Evolutionary conservation across 495 filamentous ascomycete genomes (phyloP).

Genomic region (Hypoxylon lienhwacheense): DNA sequence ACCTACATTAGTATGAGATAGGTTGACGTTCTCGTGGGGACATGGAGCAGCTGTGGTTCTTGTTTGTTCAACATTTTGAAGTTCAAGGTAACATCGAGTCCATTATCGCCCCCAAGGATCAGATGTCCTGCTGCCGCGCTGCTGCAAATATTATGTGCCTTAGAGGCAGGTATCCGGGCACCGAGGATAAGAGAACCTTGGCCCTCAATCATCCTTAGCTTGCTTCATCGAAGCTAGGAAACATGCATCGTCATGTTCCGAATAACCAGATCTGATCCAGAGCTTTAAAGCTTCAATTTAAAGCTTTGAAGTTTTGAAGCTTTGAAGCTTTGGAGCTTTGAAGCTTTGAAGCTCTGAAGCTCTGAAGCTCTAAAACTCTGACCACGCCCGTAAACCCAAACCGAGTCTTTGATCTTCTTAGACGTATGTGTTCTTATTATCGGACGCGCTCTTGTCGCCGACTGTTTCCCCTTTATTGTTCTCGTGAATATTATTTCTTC

Average conservation of each 20-base stretch:
- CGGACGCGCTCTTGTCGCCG: constrained; percentile 10
- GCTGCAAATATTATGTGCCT: constrained; percentile 25
- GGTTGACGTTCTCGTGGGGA: constrained; percentile 30
- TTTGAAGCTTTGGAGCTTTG: too few species aligned
- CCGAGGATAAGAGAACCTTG: constrained; percentile 10
- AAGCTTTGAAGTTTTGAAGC: too few species aligned
- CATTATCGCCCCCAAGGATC: constrained; percentile 11
- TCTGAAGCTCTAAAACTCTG: too few species aligned
- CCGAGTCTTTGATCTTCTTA: not conserved
- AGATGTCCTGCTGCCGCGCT: constrained; percentile 13
- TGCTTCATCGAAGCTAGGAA: constrained; percentile 19
- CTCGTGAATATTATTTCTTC: constrained; percentile 16
- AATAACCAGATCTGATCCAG: constrained; percentile 18
- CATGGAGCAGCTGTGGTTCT: constrained; percentile 7
- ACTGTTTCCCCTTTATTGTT: constrained; percentile 26
- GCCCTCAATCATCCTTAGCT: constrained; percentile 2
- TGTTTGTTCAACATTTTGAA: constrained; percentile 14
- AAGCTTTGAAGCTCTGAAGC: too few species aligned
- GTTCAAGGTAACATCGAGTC: constrained; percentile 22
- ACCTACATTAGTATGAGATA: constrained; percentile 4
- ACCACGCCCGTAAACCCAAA: constrained; percentile 21
- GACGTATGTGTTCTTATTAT: constrained; percentile 3
- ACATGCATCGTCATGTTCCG: constrained; percentile 28
- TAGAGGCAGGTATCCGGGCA: constrained; percentile 15
- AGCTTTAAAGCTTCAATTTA: too few species aligned